Conservation (phyloP, 768 basidiomycete genomes). For the Naematelia aurantialba region DNA sequence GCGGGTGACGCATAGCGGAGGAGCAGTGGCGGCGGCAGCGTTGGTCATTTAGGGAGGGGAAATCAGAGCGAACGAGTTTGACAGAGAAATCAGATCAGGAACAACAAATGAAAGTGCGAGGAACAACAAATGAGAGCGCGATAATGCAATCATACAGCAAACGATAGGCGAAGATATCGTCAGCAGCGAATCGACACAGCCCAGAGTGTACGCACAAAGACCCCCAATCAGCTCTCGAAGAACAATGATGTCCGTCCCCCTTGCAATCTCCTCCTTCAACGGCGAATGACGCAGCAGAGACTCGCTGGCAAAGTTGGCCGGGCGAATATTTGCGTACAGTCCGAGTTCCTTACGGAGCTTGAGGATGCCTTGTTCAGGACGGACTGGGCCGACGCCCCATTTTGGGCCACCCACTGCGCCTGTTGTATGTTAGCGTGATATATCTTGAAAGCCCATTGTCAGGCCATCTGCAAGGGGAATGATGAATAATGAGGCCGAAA, state of each 20-base stretch:
- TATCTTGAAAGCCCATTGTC: no score
- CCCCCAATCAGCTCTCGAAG: conserved; percentile 95
- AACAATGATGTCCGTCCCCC: conserved; percentile 80
- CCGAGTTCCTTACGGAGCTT: conserved; percentile 84
- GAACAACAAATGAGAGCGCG: background rate
- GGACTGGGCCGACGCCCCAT: conserved; percentile 88
- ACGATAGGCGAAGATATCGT: no score
- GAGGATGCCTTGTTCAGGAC: conserved; percentile 89
- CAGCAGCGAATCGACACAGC: no score
- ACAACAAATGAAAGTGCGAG: background rate
- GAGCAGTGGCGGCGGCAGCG: no score
- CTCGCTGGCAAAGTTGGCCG: conserved; percentile 89
- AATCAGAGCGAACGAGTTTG: background rate
- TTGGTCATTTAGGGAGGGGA: background rate
- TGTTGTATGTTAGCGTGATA: conserved; percentile 49
- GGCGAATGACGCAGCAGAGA: conserved; percentile 82
- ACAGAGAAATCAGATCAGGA: background rate
- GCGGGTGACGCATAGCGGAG: background rate
- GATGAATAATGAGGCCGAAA: no score
- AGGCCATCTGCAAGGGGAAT: no score
- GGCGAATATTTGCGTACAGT: conserved; percentile 96
- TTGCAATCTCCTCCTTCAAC: conserved; percentile 75
- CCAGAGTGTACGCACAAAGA: conserved; percentile 56
- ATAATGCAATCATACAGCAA: background rate
- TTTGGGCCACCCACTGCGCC: conserved; percentile 98